Conservation (phyloP, 2,329 filamentous ascomycete species). For the Pezizomycotina sp. region DNA sequence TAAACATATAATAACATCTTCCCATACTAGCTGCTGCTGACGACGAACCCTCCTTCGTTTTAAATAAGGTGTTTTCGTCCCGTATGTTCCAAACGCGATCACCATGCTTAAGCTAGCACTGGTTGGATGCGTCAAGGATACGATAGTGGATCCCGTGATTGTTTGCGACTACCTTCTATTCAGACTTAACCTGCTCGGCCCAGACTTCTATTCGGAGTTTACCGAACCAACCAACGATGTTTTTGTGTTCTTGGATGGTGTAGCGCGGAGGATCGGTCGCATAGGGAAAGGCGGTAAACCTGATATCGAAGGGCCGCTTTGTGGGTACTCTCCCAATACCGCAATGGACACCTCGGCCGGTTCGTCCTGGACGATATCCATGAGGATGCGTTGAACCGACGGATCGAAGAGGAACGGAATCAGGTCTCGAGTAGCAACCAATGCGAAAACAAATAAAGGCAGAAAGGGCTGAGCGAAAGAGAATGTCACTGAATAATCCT, state of each 20-base stretch:
- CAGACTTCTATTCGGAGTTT: slow-evolving; percentile 46
- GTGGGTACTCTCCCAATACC: slow-evolving; percentile 69
- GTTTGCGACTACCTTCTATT: slow-evolving; percentile 84
- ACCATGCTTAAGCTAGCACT: slow-evolving; percentile 92
- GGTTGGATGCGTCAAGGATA: slow-evolving; percentile 79
- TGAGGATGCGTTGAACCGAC: slow-evolving; percentile 41
- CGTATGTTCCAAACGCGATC: slow-evolving; percentile 69
- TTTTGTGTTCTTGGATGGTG: slow-evolving; percentile 49
- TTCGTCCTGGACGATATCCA: slow-evolving; percentile 67
- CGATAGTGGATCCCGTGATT: slow-evolving; percentile 58
- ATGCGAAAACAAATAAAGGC: slow-evolving; percentile 21
- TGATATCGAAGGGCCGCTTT: slow-evolving; percentile 54
- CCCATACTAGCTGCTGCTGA: background rate
- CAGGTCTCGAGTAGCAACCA: slow-evolving; percentile 21
- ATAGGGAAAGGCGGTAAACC: slow-evolving; percentile 55
- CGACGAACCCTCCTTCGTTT: too few species aligned
- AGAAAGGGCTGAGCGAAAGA: slow-evolving; percentile 22
- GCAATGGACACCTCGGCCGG: slow-evolving; percentile 54
- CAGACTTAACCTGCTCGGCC: slow-evolving; percentile 55
- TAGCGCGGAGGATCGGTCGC: slow-evolving; percentile 60
- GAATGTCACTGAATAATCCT: too few species aligned
- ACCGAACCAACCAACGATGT: slow-evolving; percentile 68
- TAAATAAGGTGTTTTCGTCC: slow-evolving; percentile 63
- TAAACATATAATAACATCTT: background rate
- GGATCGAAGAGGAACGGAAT: slow-evolving; percentile 31